Evolutionary conservation across 768 basidiomycete species (phyloP).

Genomic region (Pulveroboletus sp.): DNA sequence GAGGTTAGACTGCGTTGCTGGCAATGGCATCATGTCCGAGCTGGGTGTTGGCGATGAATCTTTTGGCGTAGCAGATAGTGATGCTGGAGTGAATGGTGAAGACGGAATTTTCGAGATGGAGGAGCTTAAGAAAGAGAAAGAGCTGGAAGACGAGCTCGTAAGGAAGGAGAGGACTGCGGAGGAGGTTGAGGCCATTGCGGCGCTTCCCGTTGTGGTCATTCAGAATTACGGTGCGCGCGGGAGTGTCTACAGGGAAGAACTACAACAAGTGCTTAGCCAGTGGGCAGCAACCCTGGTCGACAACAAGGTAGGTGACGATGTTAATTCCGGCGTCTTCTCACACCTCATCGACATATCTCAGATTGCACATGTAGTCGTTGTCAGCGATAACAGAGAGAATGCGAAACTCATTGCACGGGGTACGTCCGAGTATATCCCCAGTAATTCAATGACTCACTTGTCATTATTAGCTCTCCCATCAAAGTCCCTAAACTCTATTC

Average conservation of each 20-base stretch:
- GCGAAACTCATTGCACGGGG: slow-evolving; percentile 82
- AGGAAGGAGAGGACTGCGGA: slow-evolving; percentile 33
- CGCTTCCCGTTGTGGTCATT: slow-evolving; percentile 85
- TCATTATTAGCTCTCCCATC: slow-evolving; percentile 65
- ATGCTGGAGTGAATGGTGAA: slow-evolving; percentile 12
- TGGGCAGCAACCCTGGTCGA: slow-evolving; percentile 87
- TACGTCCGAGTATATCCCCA: slow-evolving; percentile 21
- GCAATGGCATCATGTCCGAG: slow-evolving; percentile 84
- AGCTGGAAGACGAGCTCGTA: slow-evolving; percentile 31
- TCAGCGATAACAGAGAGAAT: slow-evolving; percentile 89
- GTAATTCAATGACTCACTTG: not conserved
- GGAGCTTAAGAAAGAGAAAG: slow-evolving; percentile 24
- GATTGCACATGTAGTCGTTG: slow-evolving; percentile 89
- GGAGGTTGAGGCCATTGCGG: slow-evolving; percentile 51
- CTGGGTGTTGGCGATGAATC: slow-evolving; percentile 79
- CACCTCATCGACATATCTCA: slow-evolving; percentile 27
- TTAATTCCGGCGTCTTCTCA: not conserved
- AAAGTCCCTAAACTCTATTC: slow-evolving; percentile 76
- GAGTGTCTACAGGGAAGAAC: slow-evolving; percentile 59
- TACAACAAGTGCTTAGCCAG: slow-evolving; percentile 71
- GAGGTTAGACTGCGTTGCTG: slow-evolving; percentile 78
- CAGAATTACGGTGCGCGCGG: slow-evolving; percentile 68
- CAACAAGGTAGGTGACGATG: slow-evolving; percentile 53
- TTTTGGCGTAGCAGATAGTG: slow-evolving; percentile 38
- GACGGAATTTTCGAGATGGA: slow-evolving; percentile 11